Base-by-base conservation (phyloP, 495 filamentous ascomycete genomes). In the Hypoxylon intermedium region DNA sequence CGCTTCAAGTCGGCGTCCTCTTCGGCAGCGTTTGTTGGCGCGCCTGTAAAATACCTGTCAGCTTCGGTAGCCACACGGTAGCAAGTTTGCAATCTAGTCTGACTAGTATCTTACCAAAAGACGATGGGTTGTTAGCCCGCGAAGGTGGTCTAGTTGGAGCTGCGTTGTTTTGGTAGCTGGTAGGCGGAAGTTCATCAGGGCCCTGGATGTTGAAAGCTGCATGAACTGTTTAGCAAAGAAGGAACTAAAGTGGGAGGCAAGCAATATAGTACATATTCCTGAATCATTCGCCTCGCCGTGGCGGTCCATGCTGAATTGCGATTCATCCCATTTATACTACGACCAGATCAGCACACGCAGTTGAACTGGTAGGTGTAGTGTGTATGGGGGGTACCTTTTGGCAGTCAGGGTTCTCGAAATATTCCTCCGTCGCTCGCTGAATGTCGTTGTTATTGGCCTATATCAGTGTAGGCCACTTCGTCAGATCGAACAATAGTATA, bases 91-190 rank as follows among this genome's bases (percentile, higher is more conserved):
- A 30, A 70, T 70, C 54, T 74, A 46, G 43, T 79, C 73, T 46
- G 75, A 69, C n/a, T n/a, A n/a, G n/a, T 26, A 77, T 56, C 44
- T 70, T 75, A 64, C 69, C 70, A 31, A 82, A 63, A 5, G 76
- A 75, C 12, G 77, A 79, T 45, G 73, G 66, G 52, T 78, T 83
- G 60, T 84, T 87, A 3, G 83, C 75, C 69, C 86, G 74, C 6
- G 89, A 91, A 1, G 89, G 87, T 41, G 89, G 89, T 45, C 89
- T 84, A 9, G 89, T 87, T 0, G 85, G 86, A 41, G 86, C 82
- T n/a, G 71, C 68, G 33, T 75, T 71, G 30, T 67, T 63, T 33
- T 64, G 71, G 40, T 66, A 72, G 7, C 55, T 56, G 9, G 41
- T 23, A 7, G 71, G 68, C 1, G 81, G 78, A 18, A 76, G 65